Evolutionary conservation across 2,329 filamentous ascomycete genomes (phyloP), one percentile per base, ranked within the genome.

Genomic region (Eutypa lata): DNA sequence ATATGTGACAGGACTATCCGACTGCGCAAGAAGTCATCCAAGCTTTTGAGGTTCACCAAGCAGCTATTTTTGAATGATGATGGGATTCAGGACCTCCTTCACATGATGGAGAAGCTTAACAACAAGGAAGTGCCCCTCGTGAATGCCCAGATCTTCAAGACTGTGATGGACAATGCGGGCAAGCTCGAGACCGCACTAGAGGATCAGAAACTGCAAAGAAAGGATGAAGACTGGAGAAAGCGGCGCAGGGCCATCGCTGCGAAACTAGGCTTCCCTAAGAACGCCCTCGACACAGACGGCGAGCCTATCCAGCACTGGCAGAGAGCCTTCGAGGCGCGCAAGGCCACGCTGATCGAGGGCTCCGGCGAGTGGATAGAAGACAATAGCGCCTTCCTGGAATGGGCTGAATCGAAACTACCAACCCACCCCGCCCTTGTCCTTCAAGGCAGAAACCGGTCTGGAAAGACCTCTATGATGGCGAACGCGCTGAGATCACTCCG

Each of bases 41-140:
- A 56, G 53, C 53, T 70, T 2, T 26, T 64, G 1, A 57, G 63
- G 7, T 70, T 71, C 49, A 65, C 64, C 37, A 65, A 68, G 53
- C 63, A 66, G 45, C 53, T 70, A 33, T 71, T 71, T 51, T 63
- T 71, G 18, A 66, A 65, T n/a, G 68, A 71, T 49, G 64, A 69
- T 38, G 67, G 65, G 6, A 65, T 71, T 22, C 63, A 66, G 46
- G 68, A 65, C 31, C 45, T 70, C 10, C 57, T 71, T 7, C 47
- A 53, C 16, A 62, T 62, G 54, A 70, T 71, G 66, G 61, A 69
- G 7, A 62, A 55, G n/a, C 61, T 71, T 28, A 66, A 66, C 44
- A 56, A 61, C 28, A 68, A 71, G 51, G 69, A 71, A 44, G 58
- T 60, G 10, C 60, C 66, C 2, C 51, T 71, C 2, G 68, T 71